Percentiles rank a stretch among this genome's conserved stretches.
Conservation (phyloP, 192 early-diverging fungal species). For the Gaertneriomyces sp. region DNA sequence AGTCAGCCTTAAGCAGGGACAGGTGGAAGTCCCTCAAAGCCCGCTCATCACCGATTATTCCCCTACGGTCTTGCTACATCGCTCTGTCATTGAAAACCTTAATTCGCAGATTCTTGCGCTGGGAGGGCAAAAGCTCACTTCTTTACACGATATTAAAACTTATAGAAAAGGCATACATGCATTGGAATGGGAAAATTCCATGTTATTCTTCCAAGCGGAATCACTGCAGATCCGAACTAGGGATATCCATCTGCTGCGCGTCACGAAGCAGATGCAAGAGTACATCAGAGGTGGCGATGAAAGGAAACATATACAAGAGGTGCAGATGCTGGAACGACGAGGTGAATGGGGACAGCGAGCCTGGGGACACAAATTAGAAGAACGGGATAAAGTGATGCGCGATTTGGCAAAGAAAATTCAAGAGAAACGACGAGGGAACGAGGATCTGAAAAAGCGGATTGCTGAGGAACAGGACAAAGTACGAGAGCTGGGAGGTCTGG, state of each 20-base stretch:
- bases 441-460: slow-evolving; percentile 35
- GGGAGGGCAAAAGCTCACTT: slow-evolving; percentile 54
- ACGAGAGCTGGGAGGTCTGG: slow-evolving; percentile 23
- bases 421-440: slow-evolving; percentile 48
- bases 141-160: slow-evolving; percentile 61
- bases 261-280: slow-evolving; percentile 66
- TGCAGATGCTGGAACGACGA: slow-evolving; percentile 50
- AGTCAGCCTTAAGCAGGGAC: slow-evolving; percentile 58
- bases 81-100: slow-evolving; percentile 48
- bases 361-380: slow-evolving; percentile 50
- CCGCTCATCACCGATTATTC: slow-evolving; percentile 61
- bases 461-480: slow-evolving; percentile 38
- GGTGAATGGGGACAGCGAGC: slow-evolving; percentile 46
- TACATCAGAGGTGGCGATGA: slow-evolving; percentile 57
- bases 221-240: slow-evolving; percentile 49
- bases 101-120: slow-evolving; percentile 51
- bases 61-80: slow-evolving; percentile 50
- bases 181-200: slow-evolving; percentile 64
- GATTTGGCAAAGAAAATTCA: slow-evolving; percentile 38
- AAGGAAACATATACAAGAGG: slow-evolving; percentile 47
- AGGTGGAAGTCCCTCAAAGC: slow-evolving; percentile 59
- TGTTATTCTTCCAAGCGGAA: slow-evolving; percentile 63
- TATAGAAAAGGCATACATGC: slow-evolving; percentile 62
- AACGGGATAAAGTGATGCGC: slow-evolving; percentile 24
- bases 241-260: slow-evolving; percentile 59